A percentile compares a stretch with the other conserved stretches of the same genome.
phyloP scores from a whole-genome alignment of 345 rosid genomes.

The Lenwebbia sp. region DNA sequence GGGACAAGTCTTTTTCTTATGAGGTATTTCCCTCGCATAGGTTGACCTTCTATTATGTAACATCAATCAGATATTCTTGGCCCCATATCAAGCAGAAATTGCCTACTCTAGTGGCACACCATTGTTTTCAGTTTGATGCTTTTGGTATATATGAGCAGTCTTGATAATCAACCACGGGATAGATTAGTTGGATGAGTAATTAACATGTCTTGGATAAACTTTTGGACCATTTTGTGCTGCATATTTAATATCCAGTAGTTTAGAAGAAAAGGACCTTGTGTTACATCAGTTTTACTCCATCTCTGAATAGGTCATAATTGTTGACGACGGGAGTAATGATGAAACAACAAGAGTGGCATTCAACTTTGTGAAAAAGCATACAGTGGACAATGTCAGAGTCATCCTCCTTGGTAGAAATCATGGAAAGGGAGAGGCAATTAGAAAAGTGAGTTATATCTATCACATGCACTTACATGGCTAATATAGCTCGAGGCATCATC shows the following conservation, averaged over 20 bases:
- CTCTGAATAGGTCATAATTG: slow-evolving; percentile 54
- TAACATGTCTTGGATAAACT: background rate
- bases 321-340: slow-evolving; percentile 97
- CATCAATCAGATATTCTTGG: background rate
- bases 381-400: slow-evolving; percentile 69
- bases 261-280: background rate
- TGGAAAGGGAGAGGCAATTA: slow-evolving; percentile 98
- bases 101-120: background rate
- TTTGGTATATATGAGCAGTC: background rate
- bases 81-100: background rate
- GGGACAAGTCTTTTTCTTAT: slow-evolving; percentile 76
- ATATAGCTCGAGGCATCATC: background rate
- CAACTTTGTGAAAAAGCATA: slow-evolving; percentile 57
- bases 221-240: background rate
- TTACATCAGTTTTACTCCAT: background rate
- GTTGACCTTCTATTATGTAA: background rate
- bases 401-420: slow-evolving; percentile 91
- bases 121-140: background rate
- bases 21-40: slow-evolving; percentile 44
- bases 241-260: background rate
- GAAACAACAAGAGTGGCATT: slow-evolving; percentile 79
- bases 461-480: background rate
- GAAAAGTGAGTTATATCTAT: slow-evolving; percentile 70
- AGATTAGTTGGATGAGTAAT: background rate
- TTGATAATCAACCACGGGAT: background rate